phyloP scores from a whole-genome alignment of 23 red algal genomes.

The Gracilaria vermiculophylla region DNA sequence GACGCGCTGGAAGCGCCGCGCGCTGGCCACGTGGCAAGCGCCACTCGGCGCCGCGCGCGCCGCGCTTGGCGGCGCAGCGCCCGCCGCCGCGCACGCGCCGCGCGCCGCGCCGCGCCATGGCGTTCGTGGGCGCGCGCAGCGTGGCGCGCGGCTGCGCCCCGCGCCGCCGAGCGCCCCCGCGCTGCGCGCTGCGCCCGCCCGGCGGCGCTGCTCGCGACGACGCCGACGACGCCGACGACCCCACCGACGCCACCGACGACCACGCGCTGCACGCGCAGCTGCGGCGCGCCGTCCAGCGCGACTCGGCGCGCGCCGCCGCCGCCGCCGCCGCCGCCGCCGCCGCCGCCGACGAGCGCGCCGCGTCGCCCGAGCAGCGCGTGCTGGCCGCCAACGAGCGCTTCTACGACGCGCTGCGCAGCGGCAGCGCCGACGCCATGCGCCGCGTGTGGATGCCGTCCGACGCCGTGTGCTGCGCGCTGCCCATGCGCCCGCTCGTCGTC shows the following conservation, averaged over 20 bases:
- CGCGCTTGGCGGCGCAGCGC: not conserved
- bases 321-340: no score
- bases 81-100: not conserved
- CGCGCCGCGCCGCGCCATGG: no score
- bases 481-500: slow-evolving; percentile 4
- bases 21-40: not conserved
- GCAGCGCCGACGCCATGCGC: slow-evolving; percentile 5
- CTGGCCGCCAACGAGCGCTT: slow-evolving; percentile 54
- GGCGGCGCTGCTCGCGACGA: not conserved
- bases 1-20: not conserved
- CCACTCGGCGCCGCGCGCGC: not conserved
- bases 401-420: slow-evolving; percentile 64
- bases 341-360: no score
- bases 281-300: no score
- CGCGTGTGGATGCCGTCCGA: slow-evolving; percentile 20
- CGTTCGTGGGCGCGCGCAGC: not conserved
- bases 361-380: not conserved
- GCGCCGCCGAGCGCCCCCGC: not conserved
- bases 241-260: no score
- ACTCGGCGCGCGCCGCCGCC: no score
- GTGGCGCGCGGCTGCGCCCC: not conserved
- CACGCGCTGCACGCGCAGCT: no score
- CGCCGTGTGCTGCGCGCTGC: slow-evolving; percentile 37
- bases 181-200: not conserved
- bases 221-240: not conserved